These are phyloP conservation scores for Phytophthora pini DNA, from an alignment of 352 stramenopile species.

Conservation along the genomic window DNA sequence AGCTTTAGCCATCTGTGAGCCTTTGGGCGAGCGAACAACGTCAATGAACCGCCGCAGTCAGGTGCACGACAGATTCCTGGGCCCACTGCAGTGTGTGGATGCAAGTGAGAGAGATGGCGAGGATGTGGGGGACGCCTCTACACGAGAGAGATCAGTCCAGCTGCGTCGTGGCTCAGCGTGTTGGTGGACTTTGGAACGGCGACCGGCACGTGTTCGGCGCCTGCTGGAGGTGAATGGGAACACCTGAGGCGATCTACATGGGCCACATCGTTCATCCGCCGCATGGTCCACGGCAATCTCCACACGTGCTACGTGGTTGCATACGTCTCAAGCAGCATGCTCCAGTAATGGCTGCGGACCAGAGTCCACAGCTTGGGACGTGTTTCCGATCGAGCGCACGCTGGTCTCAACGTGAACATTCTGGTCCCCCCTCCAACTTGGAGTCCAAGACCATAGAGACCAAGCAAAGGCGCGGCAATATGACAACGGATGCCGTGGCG, in stretches of 20 bases:
- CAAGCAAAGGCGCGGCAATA: conserved; percentile 28
- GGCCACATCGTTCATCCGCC: conserved; percentile 7
- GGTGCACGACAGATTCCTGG: conserved; percentile 21
- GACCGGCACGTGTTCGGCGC: conserved; percentile 19
- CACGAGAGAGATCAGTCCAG: conserved; percentile 20
- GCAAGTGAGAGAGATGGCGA: conserved; percentile 32
- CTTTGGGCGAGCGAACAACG: conserved; percentile 8
- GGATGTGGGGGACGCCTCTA: conserved; percentile 27
- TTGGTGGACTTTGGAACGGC: conserved; percentile 15
- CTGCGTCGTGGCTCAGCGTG: conserved; percentile 20
- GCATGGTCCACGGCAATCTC: conserved; percentile 9
- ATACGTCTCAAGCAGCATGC: conserved; percentile 10
- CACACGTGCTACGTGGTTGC: conserved; percentile 8
- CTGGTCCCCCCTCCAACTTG: conserved; percentile 8
- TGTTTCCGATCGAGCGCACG: conserved; percentile 8
- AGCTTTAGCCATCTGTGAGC: conserved; percentile 15
- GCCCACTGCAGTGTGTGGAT: conserved; percentile 25
- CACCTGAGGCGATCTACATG: conserved; percentile 25
- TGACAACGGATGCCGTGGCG: conserved; percentile 9
- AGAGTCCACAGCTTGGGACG: conserved; percentile 12
- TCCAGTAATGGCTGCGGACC: conserved; percentile 27
- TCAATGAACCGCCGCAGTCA: conserved; percentile 8
- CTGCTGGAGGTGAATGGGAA: conserved; percentile 15
- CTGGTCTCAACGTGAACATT: conserved; percentile 13
- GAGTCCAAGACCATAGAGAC: conserved; percentile 10